phyloP scores from a whole-genome alignment of 2,329 filamentous ascomycete species.

The Curvularia sp. region DNA sequence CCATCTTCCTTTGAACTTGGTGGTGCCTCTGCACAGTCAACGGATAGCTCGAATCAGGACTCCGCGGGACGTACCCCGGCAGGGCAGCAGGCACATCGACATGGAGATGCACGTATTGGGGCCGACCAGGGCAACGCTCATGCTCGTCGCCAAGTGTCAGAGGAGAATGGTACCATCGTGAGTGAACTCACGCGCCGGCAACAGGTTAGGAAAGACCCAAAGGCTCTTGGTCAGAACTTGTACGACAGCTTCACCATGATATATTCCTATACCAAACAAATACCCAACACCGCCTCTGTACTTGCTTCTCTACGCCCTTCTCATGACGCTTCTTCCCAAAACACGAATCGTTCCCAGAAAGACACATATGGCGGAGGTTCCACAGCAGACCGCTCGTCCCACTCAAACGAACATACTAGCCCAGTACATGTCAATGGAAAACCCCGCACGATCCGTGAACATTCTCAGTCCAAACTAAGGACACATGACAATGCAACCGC shows the following conservation, averaged over 20 bases:
- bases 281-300: constrained; percentile 36
- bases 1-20: constrained; percentile 38
- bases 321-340: not conserved
- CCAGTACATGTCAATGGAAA: constrained; percentile 14
- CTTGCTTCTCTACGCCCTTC: constrained; percentile 30
- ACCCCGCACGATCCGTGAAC: constrained; percentile 9
- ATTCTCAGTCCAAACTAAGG: constrained; percentile 19
- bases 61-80: constrained; percentile 16
- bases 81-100: constrained; percentile 1
- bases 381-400: not conserved
- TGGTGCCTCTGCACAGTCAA: constrained; percentile 6
- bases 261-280: constrained; percentile 43
- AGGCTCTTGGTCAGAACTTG: constrained; percentile 67
- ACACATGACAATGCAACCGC: constrained; percentile 16
- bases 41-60: not conserved
- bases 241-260: constrained; percentile 53
- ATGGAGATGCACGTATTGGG: not conserved
- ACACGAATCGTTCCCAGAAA: not conserved
- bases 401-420: constrained; percentile 20
- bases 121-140: not conserved
- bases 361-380: not conserved
- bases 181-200: constrained; percentile 32
- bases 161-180: constrained; percentile 12
- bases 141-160: not conserved
- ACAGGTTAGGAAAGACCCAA: constrained; percentile 60